Evolutionary conservation across 2,329 filamentous ascomycete genomes (phyloP).

Genomic region (Akanthomyces dipterigenus): DNA sequence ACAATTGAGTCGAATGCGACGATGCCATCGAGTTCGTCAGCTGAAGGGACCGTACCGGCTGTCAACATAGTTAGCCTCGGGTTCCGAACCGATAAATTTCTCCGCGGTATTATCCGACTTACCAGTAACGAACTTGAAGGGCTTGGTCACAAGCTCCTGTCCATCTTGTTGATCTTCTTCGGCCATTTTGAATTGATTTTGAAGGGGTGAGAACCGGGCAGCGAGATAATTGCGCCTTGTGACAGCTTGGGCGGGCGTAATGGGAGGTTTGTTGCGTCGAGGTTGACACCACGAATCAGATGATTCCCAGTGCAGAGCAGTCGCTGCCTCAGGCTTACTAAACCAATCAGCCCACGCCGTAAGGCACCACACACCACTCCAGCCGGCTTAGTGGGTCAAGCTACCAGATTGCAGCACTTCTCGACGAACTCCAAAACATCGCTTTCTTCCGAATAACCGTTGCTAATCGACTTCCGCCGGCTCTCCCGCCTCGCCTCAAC

Average conservation of each 20-base stretch:
- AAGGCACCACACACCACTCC: slow-evolving; percentile 25
- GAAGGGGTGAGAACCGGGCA: slow-evolving; percentile 18
- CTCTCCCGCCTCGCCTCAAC: slow-evolving; percentile 24
- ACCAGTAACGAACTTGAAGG: slow-evolving; percentile 99
- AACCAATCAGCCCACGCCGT: slow-evolving; percentile 26
- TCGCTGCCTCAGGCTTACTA: slow-evolving; percentile 33
- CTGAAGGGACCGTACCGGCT: slow-evolving; percentile 35
- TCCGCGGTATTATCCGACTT: slow-evolving; percentile 41
- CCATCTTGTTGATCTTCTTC: slow-evolving; percentile 70
- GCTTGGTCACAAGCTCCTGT: slow-evolving; percentile 79
- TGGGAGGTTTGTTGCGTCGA: slow-evolving; percentile 28
- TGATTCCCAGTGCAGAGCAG: slow-evolving; percentile 30
- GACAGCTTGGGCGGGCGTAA: slow-evolving; percentile 25
- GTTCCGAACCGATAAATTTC: slow-evolving; percentile 23
- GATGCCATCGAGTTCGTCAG: slow-evolving; percentile 15
- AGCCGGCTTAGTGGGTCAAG: slow-evolving; percentile 23
- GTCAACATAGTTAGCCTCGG: slow-evolving; percentile 36
- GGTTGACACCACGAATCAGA: slow-evolving; percentile 34
- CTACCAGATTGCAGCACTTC: slow-evolving; percentile 27
- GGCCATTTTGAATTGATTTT: slow-evolving; percentile 64
- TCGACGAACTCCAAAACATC: slow-evolving; percentile 23
- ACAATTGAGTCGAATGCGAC: slow-evolving; percentile 24
- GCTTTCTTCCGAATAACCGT: slow-evolving; percentile 8
- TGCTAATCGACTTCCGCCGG: slow-evolving; percentile 11
- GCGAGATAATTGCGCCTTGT: slow-evolving; percentile 27